Conservation (phyloP, 176 grass and related monocot genomes). For the Oryza nivara region DNA sequence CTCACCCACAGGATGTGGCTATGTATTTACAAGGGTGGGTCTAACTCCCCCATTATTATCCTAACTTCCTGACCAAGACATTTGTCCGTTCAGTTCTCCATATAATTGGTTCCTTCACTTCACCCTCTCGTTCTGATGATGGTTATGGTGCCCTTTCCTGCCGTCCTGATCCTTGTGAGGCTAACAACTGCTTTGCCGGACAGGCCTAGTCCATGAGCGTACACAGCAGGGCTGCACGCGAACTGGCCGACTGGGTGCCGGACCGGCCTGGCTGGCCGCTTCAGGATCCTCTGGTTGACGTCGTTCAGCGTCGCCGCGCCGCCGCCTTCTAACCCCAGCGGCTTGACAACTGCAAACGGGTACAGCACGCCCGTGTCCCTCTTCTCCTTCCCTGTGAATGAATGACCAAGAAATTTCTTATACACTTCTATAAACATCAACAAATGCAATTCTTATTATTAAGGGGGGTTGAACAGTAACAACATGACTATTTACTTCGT, state of each 20-base stretch:
- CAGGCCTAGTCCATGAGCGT: constrained; percentile 40
- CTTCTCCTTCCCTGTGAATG: constrained; percentile 42
- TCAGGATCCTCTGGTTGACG: constrained; percentile 75
- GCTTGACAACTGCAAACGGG: constrained; percentile 81
- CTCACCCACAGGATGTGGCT: neutral
- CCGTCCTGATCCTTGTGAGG: constrained; percentile 81
- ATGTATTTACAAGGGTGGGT: constrained; percentile 18
- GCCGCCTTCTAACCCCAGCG: constrained; percentile 63
- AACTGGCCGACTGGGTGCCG: constrained; percentile 79
- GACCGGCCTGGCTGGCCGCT: constrained; percentile 65
- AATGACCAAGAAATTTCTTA: neutral
- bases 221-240: constrained; percentile 54
- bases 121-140: constrained; percentile 88
- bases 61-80: neutral
- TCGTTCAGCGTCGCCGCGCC: constrained; percentile 65
- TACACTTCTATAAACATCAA: neutral
- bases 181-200: constrained; percentile 83
- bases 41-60: constrained; percentile 1
- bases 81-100: neutral
- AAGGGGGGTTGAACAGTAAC: no score
- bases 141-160: constrained; percentile 77
- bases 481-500: no score
- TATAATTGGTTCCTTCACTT: constrained; percentile 32
- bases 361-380: constrained; percentile 44
- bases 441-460: neutral